A percentile compares a stretch with the other conserved stretches of the same genome.
These are phyloP conservation scores for Mychonastes homosphaera DNA, from an alignment of 139 green algal species.

Conservation along the genomic window DNA sequence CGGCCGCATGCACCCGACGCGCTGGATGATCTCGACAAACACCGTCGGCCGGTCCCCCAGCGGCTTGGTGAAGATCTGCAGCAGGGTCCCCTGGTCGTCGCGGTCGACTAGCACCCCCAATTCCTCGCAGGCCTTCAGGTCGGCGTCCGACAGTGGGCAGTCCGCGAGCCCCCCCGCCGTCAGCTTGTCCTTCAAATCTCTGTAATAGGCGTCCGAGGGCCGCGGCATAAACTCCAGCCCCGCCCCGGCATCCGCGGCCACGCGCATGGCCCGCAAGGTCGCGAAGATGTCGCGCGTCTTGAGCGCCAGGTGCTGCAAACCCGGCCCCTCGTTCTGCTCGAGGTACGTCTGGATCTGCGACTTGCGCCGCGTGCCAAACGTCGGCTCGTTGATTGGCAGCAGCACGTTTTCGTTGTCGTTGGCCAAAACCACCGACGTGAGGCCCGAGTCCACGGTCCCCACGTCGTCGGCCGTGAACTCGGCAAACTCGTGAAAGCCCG, in stretches of 20 bases:
- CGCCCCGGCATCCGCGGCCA: conserved; percentile 33
- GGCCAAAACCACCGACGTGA: conserved; percentile 87
- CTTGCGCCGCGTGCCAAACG: conserved; percentile 78
- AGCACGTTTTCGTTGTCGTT: conserved; percentile 93
- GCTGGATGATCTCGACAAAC: conserved; percentile 98
- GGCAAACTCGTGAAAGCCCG: conserved; percentile 92
- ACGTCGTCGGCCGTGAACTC: conserved; percentile 95
- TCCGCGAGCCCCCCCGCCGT: background rate
- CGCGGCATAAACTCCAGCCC: conserved; percentile 64
- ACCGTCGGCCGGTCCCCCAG: conserved; percentile 75
- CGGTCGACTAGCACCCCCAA: conserved; percentile 91
- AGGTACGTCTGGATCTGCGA: conserved; percentile 89
- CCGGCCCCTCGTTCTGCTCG: conserved; percentile 93
- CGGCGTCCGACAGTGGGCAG: background rate
- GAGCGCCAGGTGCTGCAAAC: conserved; percentile 95
- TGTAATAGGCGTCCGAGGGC: conserved; percentile 77
- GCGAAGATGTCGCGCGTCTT: conserved; percentile 89
- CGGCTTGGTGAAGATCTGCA: conserved; percentile 91
- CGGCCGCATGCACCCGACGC: conserved; percentile 64
- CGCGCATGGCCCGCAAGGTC: conserved; percentile 57
- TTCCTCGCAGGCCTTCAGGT: conserved; percentile 39
- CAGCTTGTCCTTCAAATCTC: conserved; percentile 25
- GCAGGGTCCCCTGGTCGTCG: conserved; percentile 92
- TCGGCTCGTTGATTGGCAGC: conserved; percentile 94
- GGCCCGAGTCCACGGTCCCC: conserved; percentile 81